A percentile compares a stretch with the other conserved stretches of the same genome.
Conservation (phyloP, 169 alveolate species). For the Babesia gibsoni region DNA sequence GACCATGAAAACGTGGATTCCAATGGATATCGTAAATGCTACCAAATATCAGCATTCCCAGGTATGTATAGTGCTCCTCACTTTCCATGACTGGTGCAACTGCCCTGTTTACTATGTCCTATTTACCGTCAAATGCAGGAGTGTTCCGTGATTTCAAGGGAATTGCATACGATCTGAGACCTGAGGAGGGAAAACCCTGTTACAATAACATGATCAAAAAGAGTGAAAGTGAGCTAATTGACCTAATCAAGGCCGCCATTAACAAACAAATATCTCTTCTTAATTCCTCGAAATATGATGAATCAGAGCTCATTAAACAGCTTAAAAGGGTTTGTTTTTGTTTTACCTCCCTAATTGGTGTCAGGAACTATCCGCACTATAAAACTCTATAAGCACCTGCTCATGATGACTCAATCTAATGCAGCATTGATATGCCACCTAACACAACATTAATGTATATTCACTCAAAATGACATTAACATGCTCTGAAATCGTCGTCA, state of each 20-base stretch:
- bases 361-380: slow-evolving; percentile 32
- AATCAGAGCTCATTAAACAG: slow-evolving; percentile 6
- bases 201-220: slow-evolving; percentile 70
- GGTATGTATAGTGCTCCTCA: not conserved
- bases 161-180: slow-evolving; percentile 88
- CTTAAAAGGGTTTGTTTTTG: slow-evolving; percentile 30
- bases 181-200: slow-evolving; percentile 86
- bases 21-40: slow-evolving; percentile 82
- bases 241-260: slow-evolving; percentile 65
- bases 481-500: too few relatives aligned
- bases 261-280: slow-evolving; percentile 61
- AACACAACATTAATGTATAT: too few relatives aligned
- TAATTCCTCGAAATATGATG: slow-evolving; percentile 21
- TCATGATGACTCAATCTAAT: too few relatives aligned
- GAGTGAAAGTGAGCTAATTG: slow-evolving; percentile 55
- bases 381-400: too few relatives aligned
- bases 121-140: too few relatives aligned
- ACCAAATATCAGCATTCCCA: slow-evolving; percentile 83
- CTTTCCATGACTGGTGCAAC: too few relatives aligned
- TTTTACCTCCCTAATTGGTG: not conserved
- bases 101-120: too few relatives aligned
- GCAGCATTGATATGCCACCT: too few relatives aligned
- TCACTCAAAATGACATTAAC: too few relatives aligned
- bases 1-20: slow-evolving; percentile 84
- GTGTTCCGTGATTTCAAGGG: slow-evolving; percentile 87